Base-by-base conservation (phyloP, 2,329 filamentous ascomycete species). In the Hypoxylon sp. region DNA sequence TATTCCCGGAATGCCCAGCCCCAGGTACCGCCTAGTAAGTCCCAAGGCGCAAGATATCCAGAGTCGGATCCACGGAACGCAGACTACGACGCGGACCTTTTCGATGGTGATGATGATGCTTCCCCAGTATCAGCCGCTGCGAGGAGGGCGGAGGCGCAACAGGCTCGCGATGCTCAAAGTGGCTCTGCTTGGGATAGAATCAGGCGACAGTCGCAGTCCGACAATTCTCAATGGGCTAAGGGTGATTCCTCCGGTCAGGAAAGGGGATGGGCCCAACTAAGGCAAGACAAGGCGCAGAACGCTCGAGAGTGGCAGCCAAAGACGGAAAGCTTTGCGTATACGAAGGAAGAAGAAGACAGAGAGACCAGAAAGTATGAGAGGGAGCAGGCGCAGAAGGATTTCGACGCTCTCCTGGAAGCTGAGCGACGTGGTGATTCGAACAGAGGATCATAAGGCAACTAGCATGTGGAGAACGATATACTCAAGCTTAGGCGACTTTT, bases 311-410 rank as follows among this genome's bases (percentile, higher is more conserved):
- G 9, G 14, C 58, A 63, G 11, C 63, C 65, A 4, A 71, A 66
- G 18, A 64, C 68, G 3, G 75, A 79, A 22, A 72, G 68, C 32
- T 82, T 77, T 63, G 69, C 76, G 0, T 83, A 78, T 61, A 75
- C 77, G 2, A 65, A 68, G 2, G 64, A 73, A 1, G 80, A 82
- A 7, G 78, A 78, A 56, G 79, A 82, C 20, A 78, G 72, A 60
- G 67, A 78, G 59, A 77, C 77, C 40, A 78, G 73, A 51, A 64
- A 70, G 2, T 71, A 75, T 14, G 78, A 78, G 44, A 84, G 80
- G 71, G 78, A 78, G 7, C 78, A 82, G 65, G 83, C 84, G 4
- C 84, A 86, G 61, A 79, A 76, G 61, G 82, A 86, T 28, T 86
- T 85, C 67, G 84, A 86, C 62, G 76, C 76, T 18, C 75, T 85